These are phyloP conservation scores for Hemileia vastatrix DNA, from an alignment of 1,284 basidiomycete genomes.

Conservation along the genomic window DNA sequence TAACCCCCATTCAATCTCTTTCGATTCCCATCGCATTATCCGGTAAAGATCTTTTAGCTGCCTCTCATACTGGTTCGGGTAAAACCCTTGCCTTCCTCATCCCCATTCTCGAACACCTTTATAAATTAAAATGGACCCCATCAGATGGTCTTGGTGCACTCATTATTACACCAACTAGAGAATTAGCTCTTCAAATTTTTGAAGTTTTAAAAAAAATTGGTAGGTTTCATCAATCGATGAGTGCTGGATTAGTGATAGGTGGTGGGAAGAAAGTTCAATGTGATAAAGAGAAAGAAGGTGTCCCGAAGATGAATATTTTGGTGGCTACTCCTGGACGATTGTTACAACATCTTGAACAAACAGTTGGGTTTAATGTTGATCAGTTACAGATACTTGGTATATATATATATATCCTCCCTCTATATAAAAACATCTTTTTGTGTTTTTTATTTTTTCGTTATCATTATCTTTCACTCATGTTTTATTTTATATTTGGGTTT, in stretches of 20 bases:
- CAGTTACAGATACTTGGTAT: constrained; percentile 81
- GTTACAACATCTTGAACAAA: constrained; percentile 97
- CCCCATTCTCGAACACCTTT: constrained; percentile 64
- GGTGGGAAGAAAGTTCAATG: no score
- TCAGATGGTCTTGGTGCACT: constrained; percentile 80
- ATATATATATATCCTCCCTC: no score
- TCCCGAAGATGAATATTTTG: constrained; percentile 91
- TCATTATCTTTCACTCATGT: constrained; percentile 13
- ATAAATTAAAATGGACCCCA: constrained; percentile 65
- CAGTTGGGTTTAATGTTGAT: constrained; percentile 82
- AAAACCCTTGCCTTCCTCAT: constrained; percentile 75
- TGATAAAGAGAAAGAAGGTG: constrained; percentile 84
- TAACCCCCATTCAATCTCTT: constrained; percentile 70
- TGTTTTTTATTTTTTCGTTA: neutral
- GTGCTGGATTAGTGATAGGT: constrained; percentile 89
- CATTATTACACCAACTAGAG: constrained; percentile 88
- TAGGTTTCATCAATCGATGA: constrained; percentile 78
- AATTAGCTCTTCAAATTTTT: constrained; percentile 94
- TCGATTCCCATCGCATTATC: constrained; percentile 58
- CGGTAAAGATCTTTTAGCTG: constrained; percentile 62
- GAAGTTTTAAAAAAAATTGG: constrained; percentile 88
- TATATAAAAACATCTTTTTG: neutral
- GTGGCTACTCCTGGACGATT: constrained; percentile 92
- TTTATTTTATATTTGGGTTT: neutral
- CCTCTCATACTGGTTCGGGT: constrained; percentile 69